Evolutionary conservation across 169 alveolate genomes (phyloP), one percentile per base, ranked within the genome.

Genomic region (Eimeria zaria): DNA sequence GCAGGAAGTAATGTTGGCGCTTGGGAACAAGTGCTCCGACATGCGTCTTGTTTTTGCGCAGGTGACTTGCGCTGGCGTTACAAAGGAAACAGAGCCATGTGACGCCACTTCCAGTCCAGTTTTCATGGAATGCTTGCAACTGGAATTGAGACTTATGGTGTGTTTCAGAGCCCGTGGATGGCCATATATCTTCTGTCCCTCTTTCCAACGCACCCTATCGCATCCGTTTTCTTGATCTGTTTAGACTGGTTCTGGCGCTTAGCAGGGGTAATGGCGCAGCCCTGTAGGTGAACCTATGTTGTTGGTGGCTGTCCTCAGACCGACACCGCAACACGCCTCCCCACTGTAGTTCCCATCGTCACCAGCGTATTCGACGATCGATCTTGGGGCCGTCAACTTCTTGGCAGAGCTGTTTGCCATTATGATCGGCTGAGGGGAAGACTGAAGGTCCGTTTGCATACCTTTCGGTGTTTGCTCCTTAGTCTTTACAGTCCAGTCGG

Each of bases 101-200:
- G 95, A 95, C 46, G 97, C 96, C 84, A 97, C 97, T 39, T 97
- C 97, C 60, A 97, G 97, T 74, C 99, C 99, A 60, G 98, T 97
- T 48, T 98, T 95, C 96, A 96, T 98, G 97, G 98, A 98, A 81
- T 98, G 99, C 71, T 80, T 98, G 80, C 96, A 95, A 76, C 95
- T 97, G 78, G 97, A 97, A 24, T 41, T 91, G 60, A 67, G 95
- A 33, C 67, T 96, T 9, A 91, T 74, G 95, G 97, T 96, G 88
- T 11, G 93, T 5, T 2, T 41, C 53, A 36, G 80, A n/a, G 30
- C 51, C 51, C 12, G 46, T 0, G 22, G 48, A 3, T 33, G 4
- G n/a, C 24, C 80, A 6, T 7, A 69, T 69, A 8, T 11, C 83
- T 4, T 36, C 33, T 39, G n/a, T 39, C 53, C 81, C 83, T 39